Conservation (phyloP, 116 monocot genomes). For the Dioscorea cayenensis region DNA sequence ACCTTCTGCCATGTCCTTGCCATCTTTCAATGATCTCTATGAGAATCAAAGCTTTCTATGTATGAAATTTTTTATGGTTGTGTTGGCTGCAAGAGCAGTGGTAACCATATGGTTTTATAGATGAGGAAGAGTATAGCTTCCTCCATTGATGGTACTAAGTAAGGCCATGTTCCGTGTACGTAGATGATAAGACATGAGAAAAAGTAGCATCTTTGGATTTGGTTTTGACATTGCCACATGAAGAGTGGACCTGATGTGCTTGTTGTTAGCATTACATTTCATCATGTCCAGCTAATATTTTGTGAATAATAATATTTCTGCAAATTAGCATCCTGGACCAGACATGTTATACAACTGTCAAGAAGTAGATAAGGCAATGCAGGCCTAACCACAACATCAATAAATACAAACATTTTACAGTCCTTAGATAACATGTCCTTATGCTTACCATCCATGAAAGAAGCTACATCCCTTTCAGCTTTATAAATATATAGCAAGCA, state of each 20-base stretch:
- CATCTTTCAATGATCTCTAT: not conserved
- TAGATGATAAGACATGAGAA: not conserved
- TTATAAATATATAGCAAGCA: not conserved
- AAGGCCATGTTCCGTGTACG: not conserved
- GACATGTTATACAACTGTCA: not conserved
- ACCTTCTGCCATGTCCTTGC: slow-evolving; percentile 12
- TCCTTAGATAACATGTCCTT: not conserved
- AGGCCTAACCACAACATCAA: not conserved
- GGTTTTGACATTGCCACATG: too few relatives aligned
- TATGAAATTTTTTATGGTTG: not conserved
- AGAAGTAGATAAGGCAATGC: not conserved
- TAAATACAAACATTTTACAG: not conserved
- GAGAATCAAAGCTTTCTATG: not conserved
- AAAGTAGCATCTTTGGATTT: not conserved
- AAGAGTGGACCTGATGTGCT: too few relatives aligned
- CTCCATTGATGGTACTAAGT: not conserved
- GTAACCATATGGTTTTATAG: not conserved
- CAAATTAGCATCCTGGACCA: not conserved
- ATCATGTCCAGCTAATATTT: too few relatives aligned
- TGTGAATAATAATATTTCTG: too few relatives aligned
- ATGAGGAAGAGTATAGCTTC: not conserved
- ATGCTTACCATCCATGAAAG: not conserved
- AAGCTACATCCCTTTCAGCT: not conserved
- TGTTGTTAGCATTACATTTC: too few relatives aligned
- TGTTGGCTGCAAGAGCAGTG: not conserved